Conservation (phyloP, 1,284 basidiomycete species). For the Boletus subluridellus region DNA sequence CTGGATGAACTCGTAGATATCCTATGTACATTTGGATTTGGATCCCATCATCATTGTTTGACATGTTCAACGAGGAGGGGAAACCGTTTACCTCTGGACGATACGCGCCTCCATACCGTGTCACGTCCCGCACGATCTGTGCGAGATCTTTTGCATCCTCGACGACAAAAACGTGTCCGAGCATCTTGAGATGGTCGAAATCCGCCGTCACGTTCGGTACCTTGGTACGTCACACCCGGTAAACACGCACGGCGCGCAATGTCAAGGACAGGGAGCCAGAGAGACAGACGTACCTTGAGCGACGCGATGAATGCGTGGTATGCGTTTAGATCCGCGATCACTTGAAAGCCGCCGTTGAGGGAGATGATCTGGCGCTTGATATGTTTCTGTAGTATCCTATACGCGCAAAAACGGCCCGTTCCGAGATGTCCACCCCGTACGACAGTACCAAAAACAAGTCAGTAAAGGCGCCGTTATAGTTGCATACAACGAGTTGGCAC, state of each 20-base stretch:
- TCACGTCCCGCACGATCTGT: slow-evolving; percentile 91
- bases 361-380: slow-evolving; percentile 97
- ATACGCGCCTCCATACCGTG: slow-evolving; percentile 89
- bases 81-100: slow-evolving; percentile 72
- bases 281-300: slow-evolving; percentile 54
- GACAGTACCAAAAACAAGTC: no score
- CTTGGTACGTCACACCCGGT: slow-evolving; percentile 28
- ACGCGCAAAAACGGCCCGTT: no score
- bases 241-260: neutral
- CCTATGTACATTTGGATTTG: slow-evolving; percentile 42
- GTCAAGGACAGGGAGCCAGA: neutral
- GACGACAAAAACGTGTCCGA: slow-evolving; percentile 92
- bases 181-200: slow-evolving; percentile 93
- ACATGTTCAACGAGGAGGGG: neutral
- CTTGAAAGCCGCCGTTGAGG: slow-evolving; percentile 88
- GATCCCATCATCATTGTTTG: no score
- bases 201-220: slow-evolving; percentile 72
- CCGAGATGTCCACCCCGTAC: no score
- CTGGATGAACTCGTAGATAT: slow-evolving; percentile 92
- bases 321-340: slow-evolving; percentile 93
- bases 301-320: slow-evolving; percentile 87
- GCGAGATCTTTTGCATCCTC: slow-evolving; percentile 92
- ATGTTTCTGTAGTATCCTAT: slow-evolving; percentile 38
- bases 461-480: no score
- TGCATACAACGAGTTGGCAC: no score